Conservation (phyloP, 495 filamentous ascomycete species). For the Viridothelium virens region DNA sequence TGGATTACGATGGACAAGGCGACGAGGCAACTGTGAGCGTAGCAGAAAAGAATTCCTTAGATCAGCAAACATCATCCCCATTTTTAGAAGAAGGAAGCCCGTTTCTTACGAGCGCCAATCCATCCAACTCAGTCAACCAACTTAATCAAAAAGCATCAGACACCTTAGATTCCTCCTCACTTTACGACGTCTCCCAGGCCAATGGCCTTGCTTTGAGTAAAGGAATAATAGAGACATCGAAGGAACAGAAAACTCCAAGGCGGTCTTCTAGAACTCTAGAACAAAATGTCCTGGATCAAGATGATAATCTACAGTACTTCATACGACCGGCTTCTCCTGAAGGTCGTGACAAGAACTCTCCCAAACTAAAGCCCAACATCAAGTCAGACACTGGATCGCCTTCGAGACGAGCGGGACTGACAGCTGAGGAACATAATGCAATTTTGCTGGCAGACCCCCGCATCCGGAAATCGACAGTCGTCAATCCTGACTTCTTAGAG, state of each 20-base stretch:
- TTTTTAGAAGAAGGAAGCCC: conserved; percentile 18
- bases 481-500: conserved; percentile 84
- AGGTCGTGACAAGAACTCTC: neutral
- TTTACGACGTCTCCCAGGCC: neutral
- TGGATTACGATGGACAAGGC: neutral
- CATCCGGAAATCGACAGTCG: conserved; percentile 75
- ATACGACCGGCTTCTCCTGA: conserved; percentile 4
- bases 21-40: neutral
- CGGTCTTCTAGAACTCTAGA: neutral
- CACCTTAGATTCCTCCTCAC: neutral
- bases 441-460: conserved; percentile 70
- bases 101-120: neutral
- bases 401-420: conserved; percentile 45
- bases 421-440: conserved; percentile 87
- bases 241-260: neutral
- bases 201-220: neutral
- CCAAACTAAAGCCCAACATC: neutral
- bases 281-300: neutral
- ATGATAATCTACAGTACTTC: conserved; percentile 8
- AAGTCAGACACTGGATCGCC: conserved; percentile 12
- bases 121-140: neutral
- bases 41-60: neutral
- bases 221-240: neutral
- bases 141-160: neutral
- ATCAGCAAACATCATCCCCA: conserved; percentile 4